phyloP scores from a whole-genome alignment of 305 asterid species.

The Fraxinus nigra region DNA sequence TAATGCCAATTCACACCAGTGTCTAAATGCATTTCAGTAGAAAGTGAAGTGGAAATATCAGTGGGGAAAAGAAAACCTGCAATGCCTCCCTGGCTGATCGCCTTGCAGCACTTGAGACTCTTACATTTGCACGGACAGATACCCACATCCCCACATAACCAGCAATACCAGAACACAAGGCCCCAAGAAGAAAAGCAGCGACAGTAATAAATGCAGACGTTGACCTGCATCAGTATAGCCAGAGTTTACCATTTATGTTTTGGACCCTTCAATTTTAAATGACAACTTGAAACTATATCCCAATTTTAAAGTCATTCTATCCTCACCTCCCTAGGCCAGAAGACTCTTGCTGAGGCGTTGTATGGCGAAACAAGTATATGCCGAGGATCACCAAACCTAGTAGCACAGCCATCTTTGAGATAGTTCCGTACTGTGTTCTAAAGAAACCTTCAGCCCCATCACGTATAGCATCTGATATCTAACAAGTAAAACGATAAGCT shows the following conservation, averaged over 20 bases:
- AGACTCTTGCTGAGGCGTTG: constrained; percentile 89
- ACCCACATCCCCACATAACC: constrained; percentile 99
- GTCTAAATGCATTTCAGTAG: constrained; percentile 15
- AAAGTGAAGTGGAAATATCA: constrained; percentile 13
- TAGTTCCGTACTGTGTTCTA: constrained; percentile 94
- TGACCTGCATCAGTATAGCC: constrained; percentile 51
- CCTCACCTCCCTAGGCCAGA: constrained; percentile 90
- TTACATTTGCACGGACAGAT: constrained; percentile 98
- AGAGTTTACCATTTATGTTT: constrained; percentile 12
- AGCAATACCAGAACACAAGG: constrained; percentile 96
- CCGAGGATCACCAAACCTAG: constrained; percentile 67
- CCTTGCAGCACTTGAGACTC: constrained; percentile 99
- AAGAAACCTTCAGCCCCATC: constrained; percentile 99
- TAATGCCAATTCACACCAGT: constrained; percentile 24
- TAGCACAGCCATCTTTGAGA: constrained; percentile 89
- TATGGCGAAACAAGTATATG: constrained; percentile 84
- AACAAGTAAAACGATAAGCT: constrained; percentile 39
- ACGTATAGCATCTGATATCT: constrained; percentile 99
- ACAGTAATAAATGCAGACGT: constrained; percentile 86
- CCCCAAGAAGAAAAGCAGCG: constrained; percentile 89
- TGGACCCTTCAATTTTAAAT: background rate
- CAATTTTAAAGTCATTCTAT: constrained; percentile 14
- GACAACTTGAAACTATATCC: background rate
- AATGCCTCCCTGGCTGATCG: constrained; percentile 96
- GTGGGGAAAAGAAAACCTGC: constrained; percentile 53